Evolutionary conservation across 202 grass and related monocot genomes (phyloP), one percentile per base, ranked within the genome.

Genomic region (Zizania palustris): DNA sequence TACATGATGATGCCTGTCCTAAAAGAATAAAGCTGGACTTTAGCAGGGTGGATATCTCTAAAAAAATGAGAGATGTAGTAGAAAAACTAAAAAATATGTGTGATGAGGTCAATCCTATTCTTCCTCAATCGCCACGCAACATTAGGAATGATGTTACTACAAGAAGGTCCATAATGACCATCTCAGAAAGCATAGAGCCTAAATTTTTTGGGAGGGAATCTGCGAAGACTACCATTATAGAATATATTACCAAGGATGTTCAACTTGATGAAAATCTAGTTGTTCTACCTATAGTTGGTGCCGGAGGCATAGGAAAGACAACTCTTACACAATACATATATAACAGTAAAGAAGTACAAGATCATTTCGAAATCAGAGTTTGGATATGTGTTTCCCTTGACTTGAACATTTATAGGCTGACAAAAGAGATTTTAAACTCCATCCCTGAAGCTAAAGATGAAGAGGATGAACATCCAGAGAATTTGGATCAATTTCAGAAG

Each of bases 371-470:
- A 18, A 8, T 65, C 21, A 54, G 9, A 22, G 41, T 56, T 36
- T 80, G 77, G 77, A 60, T 60, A 57, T 80, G 77, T 57, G 77
- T 69, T 8, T 80, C 64, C 13, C 36, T 28, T 40, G 16, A 71
- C 71, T 69, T 80, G 19, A 22, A 70, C 45, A 46, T 46, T 5
- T 6, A 37, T 42, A 67, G 50, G 11, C 8, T 80, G 18, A 43
- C 65, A 56, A 14, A 58, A 62, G 65, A 55, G 18, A 69, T 46
- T 34, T 10, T 55, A n/a, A 14, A 69, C 12, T 39, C 21, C 22
- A 5, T 67, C 13, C 15, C 22, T 0, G n/a, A 8, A 18, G 6
- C 12, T 40, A 13, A 20, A 36, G 16, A 6, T 39, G 36, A 65
- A 40, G 8, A 70, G 12, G 53, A 28, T 22, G 61, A 81, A 2